These are phyloP conservation scores for Keqinozyma sinolaborantium DNA, from an alignment of 1,139 yeast species.

Conservation along the genomic window DNA sequence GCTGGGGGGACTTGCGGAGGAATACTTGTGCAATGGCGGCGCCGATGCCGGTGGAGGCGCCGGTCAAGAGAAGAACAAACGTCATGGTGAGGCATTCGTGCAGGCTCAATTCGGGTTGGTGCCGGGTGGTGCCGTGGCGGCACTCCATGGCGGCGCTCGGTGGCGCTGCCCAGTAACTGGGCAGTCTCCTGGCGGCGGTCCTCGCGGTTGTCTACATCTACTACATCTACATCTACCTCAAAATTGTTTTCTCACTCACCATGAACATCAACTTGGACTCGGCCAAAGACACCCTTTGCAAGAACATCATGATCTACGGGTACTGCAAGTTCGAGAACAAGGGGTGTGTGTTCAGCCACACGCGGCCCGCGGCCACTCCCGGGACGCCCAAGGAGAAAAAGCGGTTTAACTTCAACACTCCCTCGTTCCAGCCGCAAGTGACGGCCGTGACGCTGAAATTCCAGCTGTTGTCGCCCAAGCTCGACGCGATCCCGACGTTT, in stretches of 20 bases:
- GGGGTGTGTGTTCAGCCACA: constrained; percentile 81
- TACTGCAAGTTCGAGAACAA: constrained; percentile 86
- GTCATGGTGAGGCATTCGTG: no score
- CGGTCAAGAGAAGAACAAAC: constrained; percentile 47
- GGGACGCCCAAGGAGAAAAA: constrained; percentile 10
- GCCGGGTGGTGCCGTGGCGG: no score
- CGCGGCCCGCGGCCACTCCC: constrained; percentile 6
- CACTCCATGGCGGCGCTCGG: no score
- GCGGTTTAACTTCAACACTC: constrained; percentile 60
- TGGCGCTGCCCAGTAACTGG: no score
- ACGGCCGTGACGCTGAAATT: constrained; percentile 34
- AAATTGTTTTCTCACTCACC: not conserved
- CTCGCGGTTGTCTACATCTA: no score
- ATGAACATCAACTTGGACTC: constrained; percentile 46
- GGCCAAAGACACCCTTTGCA: constrained; percentile 80
- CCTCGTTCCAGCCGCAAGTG: constrained; percentile 57
- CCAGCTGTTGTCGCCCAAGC: constrained; percentile 48
- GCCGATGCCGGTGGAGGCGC: constrained; percentile 80
- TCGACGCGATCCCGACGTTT: constrained; percentile 55
- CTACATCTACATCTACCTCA: no score
- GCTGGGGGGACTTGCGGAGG: constrained; percentile 31
- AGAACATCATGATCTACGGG: constrained; percentile 83
- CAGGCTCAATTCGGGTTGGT: no score
- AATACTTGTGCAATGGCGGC: constrained; percentile 58
- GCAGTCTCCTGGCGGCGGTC: no score